A percentile compares a stretch with the other conserved stretches of the same genome.
Conservation (phyloP, 2,329 filamentous ascomycete species). For the Pseudopyricularia cyperi region DNA sequence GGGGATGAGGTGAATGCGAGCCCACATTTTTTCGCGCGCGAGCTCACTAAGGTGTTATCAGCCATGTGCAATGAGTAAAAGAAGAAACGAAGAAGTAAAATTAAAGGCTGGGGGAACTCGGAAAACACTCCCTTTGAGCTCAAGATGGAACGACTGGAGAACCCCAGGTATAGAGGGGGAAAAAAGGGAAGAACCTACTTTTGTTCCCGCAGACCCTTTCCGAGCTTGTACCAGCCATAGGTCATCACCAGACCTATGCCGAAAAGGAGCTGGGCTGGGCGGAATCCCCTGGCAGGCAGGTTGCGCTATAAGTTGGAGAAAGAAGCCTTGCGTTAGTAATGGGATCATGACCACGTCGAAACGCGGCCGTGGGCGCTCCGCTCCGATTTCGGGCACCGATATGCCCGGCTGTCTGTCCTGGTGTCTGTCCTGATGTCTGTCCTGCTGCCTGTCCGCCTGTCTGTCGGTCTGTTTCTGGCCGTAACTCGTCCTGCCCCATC, state of each 20-base stretch:
- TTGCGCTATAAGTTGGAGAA: constrained; percentile 51
- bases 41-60: constrained; percentile 56
- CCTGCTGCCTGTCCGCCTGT: not conserved
- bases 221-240: constrained; percentile 82
- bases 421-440: not conserved
- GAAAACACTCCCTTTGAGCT: too few relatives aligned
- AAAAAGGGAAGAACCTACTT: constrained; percentile 48
- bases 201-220: constrained; percentile 74
- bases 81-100: too few relatives aligned
- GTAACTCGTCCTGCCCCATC: too few relatives aligned
- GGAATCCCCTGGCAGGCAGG: constrained; percentile 81
- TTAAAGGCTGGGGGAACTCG: too few relatives aligned
- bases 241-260: constrained; percentile 68
- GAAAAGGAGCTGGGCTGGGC: constrained; percentile 64
- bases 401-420: not conserved
- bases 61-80: not conserved
- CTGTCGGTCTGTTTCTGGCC: not conserved
- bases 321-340: not conserved
- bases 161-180: not conserved
- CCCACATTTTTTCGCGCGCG: constrained; percentile 96
- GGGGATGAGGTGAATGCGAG: constrained; percentile 86
- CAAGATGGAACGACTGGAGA: too few relatives aligned
- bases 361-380: not conserved
- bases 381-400: too few relatives aligned
- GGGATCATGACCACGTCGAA: not conserved